Conservation (phyloP, 768 basidiomycete species). For the Phanerochaete sordida region DNA sequence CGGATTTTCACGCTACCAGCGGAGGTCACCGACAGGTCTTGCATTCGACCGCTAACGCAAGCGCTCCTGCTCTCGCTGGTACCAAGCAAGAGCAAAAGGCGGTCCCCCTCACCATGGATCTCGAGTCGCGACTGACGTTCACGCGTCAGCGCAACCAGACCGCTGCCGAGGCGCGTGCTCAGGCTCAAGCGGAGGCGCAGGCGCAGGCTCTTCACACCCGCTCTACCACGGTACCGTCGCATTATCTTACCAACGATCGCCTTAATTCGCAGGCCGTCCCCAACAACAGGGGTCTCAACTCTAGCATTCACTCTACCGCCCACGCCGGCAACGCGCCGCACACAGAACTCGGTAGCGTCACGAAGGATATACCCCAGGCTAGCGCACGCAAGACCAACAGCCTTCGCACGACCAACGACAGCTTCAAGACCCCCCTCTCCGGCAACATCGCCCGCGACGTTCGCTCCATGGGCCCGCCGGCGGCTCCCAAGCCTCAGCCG, state of each 20-base stretch:
- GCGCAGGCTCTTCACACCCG: constrained; percentile 17
- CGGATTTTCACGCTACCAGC: constrained; percentile 31
- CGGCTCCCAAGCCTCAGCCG: not conserved
- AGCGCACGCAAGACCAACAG: not conserved
- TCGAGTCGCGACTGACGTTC: constrained; percentile 9
- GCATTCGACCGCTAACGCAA: not conserved
- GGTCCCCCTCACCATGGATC: not conserved
- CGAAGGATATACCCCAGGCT: constrained; percentile 3
- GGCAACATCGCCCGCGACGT: not conserved
- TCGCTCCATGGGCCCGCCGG: not conserved
- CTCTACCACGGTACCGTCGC: constrained; percentile 24
- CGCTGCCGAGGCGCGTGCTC: constrained; percentile 17
- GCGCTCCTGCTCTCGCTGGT: not conserved
- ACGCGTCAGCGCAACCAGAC: constrained; percentile 26
- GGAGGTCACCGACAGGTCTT: constrained; percentile 2
- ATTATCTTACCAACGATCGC: constrained; percentile 15
- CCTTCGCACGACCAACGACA: constrained; percentile 2
- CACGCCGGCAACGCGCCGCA: not conserved
- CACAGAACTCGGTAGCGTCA: not conserved
- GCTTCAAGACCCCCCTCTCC: constrained; percentile 12
- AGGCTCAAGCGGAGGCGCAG: constrained; percentile 6
- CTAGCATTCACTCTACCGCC: constrained; percentile 1
- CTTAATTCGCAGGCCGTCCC: not conserved
- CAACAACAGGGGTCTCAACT: constrained; percentile 1
- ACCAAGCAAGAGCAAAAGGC: not conserved